Evolutionary conservation across 1,284 basidiomycete genomes (phyloP), one percentile per base, ranked within the genome.

Genomic region (Ustilago trichophora): DNA sequence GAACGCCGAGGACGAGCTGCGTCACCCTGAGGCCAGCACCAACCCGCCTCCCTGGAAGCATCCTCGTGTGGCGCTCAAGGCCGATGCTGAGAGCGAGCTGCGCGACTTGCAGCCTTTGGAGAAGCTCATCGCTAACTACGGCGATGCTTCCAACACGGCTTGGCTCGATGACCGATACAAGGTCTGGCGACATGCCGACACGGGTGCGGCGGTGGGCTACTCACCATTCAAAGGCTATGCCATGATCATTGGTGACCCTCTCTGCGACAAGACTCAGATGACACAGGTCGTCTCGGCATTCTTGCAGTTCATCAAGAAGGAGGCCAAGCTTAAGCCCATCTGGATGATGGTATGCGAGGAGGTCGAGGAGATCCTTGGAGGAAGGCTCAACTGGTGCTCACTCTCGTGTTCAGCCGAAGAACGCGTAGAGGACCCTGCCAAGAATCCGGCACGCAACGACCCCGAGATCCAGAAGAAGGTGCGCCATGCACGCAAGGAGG

Each of bases 81-180:
- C 54, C 2, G 65, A 65, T 12, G 57, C 33, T 29, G 57, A 69
- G 33, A 63, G 53, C 34, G 50, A 70, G 34, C 32, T 69, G 37
- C 60, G 56, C 72, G 75, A 72, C 31, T 48, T 81, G 45, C 77
- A 78, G 50, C 63, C 76, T 1, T 50, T 83, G 11, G 82, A 82
- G 51, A 75, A 85, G 78, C 82, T 86, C 26, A 85, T 87, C 55
- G 85, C 85, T 31, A 84, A 85, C 63, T 87, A 86, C 72, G 86
- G 86, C 33, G 85, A 86, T 63, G 85, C 85, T 31, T 84, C 85
- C 57, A 86, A 86, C 73, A 87, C 86, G 16, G 85, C 85, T 3
- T 86, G 85, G 85, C 81, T 85, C 13, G 86, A 87, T 67, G 84
- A 85, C n/a, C 82, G 85, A n/a, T 86, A 85, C 83, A 80, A 83